These are phyloP conservation scores for Hymenoscyphus albidus DNA, from an alignment of 2,329 filamentous ascomycete species.

Conservation along the genomic window DNA sequence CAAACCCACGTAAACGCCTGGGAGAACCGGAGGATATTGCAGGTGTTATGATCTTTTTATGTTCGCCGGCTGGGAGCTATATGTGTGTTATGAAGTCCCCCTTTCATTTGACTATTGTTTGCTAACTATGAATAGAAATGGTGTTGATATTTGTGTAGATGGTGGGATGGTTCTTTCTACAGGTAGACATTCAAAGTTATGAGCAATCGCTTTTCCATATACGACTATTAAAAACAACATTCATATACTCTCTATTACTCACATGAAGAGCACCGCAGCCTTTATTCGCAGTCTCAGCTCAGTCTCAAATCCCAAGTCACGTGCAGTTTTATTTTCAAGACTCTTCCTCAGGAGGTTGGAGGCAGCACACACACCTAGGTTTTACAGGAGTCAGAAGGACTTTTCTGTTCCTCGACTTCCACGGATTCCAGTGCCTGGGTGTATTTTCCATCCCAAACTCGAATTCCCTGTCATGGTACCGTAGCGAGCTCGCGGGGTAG, in stretches of 20 bases:
- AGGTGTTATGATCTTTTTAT: constrained; percentile 55
- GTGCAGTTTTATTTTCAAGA: neutral
- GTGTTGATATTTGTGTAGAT: constrained; percentile 38
- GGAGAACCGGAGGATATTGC: constrained; percentile 58
- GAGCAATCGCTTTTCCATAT: neutral
- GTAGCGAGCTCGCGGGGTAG: constrained; percentile 1
- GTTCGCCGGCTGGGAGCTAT: constrained; percentile 49
- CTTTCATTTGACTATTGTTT: neutral
- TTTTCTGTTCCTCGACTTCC: constrained; percentile 13
- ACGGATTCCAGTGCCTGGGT: neutral
- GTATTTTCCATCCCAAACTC: neutral
- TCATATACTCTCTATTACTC: neutral
- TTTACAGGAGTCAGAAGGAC: constrained; percentile 15
- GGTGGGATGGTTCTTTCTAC: constrained; percentile 23
- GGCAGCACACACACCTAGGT: constrained; percentile 17
- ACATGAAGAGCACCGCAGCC: neutral
- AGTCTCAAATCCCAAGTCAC: neutral
- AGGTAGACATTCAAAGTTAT: constrained; percentile 20
- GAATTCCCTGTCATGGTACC: neutral
- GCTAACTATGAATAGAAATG: constrained; percentile 32
- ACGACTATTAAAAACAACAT: neutral
- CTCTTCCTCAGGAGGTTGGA: neutral
- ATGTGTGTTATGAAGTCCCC: constrained; percentile 34
- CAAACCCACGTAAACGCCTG: constrained; percentile 51
- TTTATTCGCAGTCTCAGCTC: neutral